phyloP scores from a whole-genome alignment of 192 early-diverging fungal genomes.

The Phlyctochytrium planicorne region DNA sequence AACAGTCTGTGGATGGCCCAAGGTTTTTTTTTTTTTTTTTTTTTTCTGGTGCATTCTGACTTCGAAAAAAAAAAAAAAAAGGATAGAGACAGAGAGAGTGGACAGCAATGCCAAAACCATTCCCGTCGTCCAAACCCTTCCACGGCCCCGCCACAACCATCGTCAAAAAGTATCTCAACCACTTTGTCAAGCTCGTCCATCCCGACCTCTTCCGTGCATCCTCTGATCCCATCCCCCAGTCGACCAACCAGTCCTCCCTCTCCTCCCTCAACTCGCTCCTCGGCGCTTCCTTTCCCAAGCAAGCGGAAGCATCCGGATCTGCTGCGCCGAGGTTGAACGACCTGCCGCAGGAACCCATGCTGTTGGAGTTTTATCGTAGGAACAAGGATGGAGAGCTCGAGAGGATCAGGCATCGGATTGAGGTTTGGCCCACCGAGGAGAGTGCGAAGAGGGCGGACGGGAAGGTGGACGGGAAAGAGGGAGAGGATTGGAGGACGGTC shows the following conservation, averaged over 20 bases:
- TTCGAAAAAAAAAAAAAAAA: background rate
- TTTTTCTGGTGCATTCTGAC: background rate
- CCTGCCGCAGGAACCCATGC: background rate
- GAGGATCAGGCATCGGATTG: background rate
- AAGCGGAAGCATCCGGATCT: background rate
- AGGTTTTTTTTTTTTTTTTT: too few species aligned
- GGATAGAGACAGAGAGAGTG: background rate
- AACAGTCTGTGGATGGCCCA: background rate
- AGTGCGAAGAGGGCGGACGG: background rate
- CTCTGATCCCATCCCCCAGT: background rate
- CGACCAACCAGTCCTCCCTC: background rate
- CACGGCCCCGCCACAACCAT: background rate
- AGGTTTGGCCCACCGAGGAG: background rate
- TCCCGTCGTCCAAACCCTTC: background rate
- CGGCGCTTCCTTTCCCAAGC: background rate
- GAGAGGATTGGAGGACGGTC: background rate
- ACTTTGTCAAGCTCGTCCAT: background rate
- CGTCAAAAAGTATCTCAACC: background rate
- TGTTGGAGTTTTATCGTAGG: background rate
- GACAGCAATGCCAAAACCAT: too few species aligned
- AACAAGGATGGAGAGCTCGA: background rate
- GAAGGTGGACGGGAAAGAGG: background rate
- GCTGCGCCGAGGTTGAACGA: background rate
- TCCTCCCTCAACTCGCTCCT: background rate
- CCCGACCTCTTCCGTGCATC: background rate